phyloP scores from a whole-genome alignment of 2,329 filamentous ascomycete species.

The Botrytis fragariae region DNA sequence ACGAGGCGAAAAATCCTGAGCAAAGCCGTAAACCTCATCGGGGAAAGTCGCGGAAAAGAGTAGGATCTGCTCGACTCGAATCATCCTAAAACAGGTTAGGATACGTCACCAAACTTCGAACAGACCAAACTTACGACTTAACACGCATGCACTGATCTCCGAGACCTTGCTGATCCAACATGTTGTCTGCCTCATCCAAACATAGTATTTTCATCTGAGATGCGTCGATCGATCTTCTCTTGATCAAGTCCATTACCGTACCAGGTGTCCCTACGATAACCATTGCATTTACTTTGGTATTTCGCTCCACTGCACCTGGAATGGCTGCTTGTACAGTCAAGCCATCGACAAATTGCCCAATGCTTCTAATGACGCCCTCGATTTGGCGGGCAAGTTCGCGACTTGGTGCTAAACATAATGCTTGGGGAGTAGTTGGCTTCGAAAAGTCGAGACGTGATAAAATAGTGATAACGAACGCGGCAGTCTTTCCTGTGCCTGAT shows the following conservation, averaged over 20 bases:
- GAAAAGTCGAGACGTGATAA: conserved; percentile 79
- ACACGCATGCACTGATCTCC: conserved; percentile 93
- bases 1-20: conserved; percentile 77
- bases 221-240: conserved; percentile 69
- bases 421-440: conserved; percentile 69
- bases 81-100: conserved; percentile 51
- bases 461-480: conserved; percentile 90
- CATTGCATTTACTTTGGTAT: conserved; percentile 67
- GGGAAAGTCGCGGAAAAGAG: conserved; percentile 98
- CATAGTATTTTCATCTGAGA: conserved; percentile 77
- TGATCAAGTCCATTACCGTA: conserved; percentile 84
- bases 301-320: conserved; percentile 70
- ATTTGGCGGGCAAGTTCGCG: conserved; percentile 96
- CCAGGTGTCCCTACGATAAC: conserved; percentile 92
- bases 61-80: conserved; percentile 77
- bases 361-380: conserved; percentile 74
- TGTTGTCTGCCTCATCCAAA: conserved; percentile 96
- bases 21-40: conserved; percentile 79
- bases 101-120: background rate
- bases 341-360: conserved; percentile 79
- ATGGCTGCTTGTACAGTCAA: conserved; percentile 79
- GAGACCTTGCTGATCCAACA: conserved; percentile 93
- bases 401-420: conserved; percentile 84
- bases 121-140: conserved; percentile 63
- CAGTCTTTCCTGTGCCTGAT: conserved; percentile 96